phyloP scores from a whole-genome alignment of 2,329 filamentous ascomycete genomes.

The Phyllosticta citrichinensis region DNA sequence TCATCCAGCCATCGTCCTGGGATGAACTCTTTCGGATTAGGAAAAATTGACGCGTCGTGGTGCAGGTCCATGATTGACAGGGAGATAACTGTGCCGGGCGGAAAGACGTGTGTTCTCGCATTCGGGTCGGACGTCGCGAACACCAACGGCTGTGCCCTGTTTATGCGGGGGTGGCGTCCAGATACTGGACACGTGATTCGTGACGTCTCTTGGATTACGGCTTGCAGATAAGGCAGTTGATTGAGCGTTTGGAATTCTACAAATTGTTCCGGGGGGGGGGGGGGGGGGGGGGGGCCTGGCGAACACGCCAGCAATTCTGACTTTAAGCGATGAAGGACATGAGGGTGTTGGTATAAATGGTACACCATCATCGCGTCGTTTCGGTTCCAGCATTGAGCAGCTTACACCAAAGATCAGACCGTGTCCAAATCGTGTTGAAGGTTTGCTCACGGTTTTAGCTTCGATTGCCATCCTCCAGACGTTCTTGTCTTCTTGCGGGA shows the following conservation, averaged over 20 bases:
- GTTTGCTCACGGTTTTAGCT: slow-evolving; percentile 12
- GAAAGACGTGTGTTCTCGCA: slow-evolving; percentile 11
- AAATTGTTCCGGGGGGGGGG: not conserved
- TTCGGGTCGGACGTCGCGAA: slow-evolving; percentile 8
- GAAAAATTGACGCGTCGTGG: slow-evolving; percentile 13
- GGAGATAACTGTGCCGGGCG: slow-evolving; percentile 12
- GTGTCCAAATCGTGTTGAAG: not conserved
- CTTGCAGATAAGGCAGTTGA: slow-evolving; percentile 13
- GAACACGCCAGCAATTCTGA: slow-evolving; percentile 21
- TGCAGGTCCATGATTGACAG: slow-evolving; percentile 13
- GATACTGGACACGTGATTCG: slow-evolving; percentile 11
- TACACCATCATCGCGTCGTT: slow-evolving; percentile 28
- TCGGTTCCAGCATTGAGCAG: slow-evolving; percentile 20
- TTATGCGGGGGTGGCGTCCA: slow-evolving; percentile 13
- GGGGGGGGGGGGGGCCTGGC: not conserved
- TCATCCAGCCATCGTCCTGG: slow-evolving; percentile 15
- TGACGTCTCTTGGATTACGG: slow-evolving; percentile 14
- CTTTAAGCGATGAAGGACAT: slow-evolving; percentile 20
- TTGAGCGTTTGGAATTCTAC: slow-evolving; percentile 8
- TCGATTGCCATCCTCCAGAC: slow-evolving; percentile 24
- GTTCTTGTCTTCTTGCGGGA: slow-evolving; percentile 27
- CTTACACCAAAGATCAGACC: not conserved
- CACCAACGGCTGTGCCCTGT: slow-evolving; percentile 6
- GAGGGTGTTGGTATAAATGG: slow-evolving; percentile 26
- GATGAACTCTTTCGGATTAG: slow-evolving; percentile 11